Evolutionary conservation across 768 basidiomycete species (phyloP), one percentile per base, ranked within the genome.

Genomic region (Exidia glandulosa): DNA sequence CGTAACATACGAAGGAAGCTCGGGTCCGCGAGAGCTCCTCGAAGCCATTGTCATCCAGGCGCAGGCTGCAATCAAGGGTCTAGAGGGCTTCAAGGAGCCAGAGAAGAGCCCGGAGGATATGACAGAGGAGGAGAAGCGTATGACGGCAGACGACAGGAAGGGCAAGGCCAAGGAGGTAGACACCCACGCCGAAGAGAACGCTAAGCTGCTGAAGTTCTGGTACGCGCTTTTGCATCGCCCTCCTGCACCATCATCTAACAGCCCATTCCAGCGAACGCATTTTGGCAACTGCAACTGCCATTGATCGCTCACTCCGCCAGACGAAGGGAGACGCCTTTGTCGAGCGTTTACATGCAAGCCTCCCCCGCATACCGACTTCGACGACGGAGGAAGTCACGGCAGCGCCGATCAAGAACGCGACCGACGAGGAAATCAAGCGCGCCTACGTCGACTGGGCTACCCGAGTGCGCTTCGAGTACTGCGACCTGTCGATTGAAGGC

Each of bases 31-130:
- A 57, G 94, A 96, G 68, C 78, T 96, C 32, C 77, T 97, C 57
- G 94, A 97, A 71, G 87, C 84, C 5, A 88, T 94, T 59, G 89
- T 87, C 58, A 92, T 95, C 57, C 94, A 97, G 72, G 92, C 94
- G 2, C 85, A 88, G 61, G 93, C 94, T 27, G 94, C 94, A 2
- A 75, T 94, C 69, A 94, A 94, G 70, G 89, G 92, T 6, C 72
- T 94, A 47, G 86, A 90, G 69, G 83, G 86, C 16, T 72, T 77
- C 47, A 85, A 83, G 64, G 80, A 84, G 56, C 68, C 73, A 4
- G 69, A 71, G 19, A 57, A 60, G 32, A 60, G 60, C 34, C 70
- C 75, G n/a, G 77, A 80, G 60, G 87, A 89, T 68, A 81, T 90
- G 76, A 92, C 88, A 0, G 91, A 94, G 72, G 90, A 92, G 71